These are phyloP conservation scores for Acorus calamus DNA, from an alignment of 106 monocot species.

Conservation along the genomic window DNA sequence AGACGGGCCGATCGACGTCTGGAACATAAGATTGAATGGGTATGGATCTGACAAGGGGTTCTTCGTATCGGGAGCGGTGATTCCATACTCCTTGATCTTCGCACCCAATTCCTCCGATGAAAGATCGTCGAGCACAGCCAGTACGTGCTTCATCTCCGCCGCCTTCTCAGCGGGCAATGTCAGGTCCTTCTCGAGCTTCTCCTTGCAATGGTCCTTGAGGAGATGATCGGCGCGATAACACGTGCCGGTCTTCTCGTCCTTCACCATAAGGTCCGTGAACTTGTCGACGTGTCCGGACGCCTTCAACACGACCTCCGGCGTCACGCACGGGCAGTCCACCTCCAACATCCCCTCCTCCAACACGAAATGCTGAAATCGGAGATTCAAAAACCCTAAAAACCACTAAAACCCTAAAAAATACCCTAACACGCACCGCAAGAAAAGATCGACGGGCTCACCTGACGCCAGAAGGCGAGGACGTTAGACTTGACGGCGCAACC, in stretches of 20 bases:
- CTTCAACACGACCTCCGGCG: constrained; percentile 78
- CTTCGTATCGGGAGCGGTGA: constrained; percentile 79
- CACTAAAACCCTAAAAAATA: not conserved
- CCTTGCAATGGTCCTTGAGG: constrained; percentile 88
- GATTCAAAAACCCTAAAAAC: not conserved
- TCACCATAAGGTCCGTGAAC: constrained; percentile 97
- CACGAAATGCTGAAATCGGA: constrained; percentile 67
- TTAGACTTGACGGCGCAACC: constrained; percentile 87
- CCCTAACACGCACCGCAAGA: not conserved
- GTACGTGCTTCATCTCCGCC: constrained; percentile 58
- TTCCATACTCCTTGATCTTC: constrained; percentile 81
- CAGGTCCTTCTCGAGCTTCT: constrained; percentile 86
- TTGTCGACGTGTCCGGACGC: constrained; percentile 96
- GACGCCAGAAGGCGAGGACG: constrained; percentile 85
- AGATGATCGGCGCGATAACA: constrained; percentile 95
- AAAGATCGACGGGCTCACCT: constrained; percentile 34
- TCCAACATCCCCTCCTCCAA: constrained; percentile 96
- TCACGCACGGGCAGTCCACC: constrained; percentile 88
- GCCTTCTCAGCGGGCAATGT: constrained; percentile 49
- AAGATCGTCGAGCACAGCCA: constrained; percentile 72
- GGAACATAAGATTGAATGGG: constrained; percentile 98
- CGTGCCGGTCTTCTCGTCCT: constrained; percentile 85
- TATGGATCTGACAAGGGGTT: constrained; percentile 86
- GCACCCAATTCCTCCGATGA: constrained; percentile 65
- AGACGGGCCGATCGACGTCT: constrained; percentile 86